Evolutionary conservation across 129 eudicot species (phyloP).

Genomic region (Saposhnikovia divaricata): DNA sequence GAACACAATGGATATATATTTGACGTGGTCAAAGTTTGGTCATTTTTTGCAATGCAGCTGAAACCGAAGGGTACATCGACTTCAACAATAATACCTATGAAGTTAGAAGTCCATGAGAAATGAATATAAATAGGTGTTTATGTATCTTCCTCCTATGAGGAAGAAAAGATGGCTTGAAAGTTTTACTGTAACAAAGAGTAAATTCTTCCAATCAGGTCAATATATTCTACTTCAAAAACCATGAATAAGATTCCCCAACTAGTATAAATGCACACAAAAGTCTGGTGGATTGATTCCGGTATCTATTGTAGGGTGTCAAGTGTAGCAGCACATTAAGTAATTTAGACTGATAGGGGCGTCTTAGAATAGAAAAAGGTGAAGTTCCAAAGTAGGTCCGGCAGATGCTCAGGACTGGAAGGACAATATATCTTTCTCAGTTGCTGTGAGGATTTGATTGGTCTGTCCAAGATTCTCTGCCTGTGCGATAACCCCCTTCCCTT

Average conservation of each 20-base stretch:
- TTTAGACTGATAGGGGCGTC: constrained; percentile 23
- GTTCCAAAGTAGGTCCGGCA: constrained; percentile 23
- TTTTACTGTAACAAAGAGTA: constrained; percentile 35
- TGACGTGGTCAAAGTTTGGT: neutral
- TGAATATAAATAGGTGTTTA: neutral
- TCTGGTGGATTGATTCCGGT: constrained; percentile 59
- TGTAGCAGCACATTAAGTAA: constrained; percentile 30
- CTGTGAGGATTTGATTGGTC: constrained; percentile 42
- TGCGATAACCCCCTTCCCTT: constrained; percentile 34
- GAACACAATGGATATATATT: neutral
- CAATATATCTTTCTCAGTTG: constrained; percentile 37
- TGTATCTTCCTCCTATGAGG: neutral
- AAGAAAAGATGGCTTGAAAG: constrained; percentile 15
- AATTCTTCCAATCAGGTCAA: constrained; percentile 42
- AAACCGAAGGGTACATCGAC: neutral
- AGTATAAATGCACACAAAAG: constrained; percentile 24
- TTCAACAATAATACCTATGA: neutral
- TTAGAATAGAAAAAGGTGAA: constrained; percentile 37
- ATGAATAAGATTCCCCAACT: constrained; percentile 68
- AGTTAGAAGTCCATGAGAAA: neutral
- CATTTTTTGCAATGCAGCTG: neutral
- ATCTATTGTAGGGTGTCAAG: constrained; percentile 60
- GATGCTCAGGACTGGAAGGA: constrained; percentile 44
- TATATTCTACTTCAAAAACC: constrained; percentile 25
- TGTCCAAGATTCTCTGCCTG: constrained; percentile 71